A percentile compares a stretch with the other conserved stretches of the same genome.
Evolutionary conservation across 805 yeast genomes (phyloP).

Genomic region (Priceomyces medius): DNA sequence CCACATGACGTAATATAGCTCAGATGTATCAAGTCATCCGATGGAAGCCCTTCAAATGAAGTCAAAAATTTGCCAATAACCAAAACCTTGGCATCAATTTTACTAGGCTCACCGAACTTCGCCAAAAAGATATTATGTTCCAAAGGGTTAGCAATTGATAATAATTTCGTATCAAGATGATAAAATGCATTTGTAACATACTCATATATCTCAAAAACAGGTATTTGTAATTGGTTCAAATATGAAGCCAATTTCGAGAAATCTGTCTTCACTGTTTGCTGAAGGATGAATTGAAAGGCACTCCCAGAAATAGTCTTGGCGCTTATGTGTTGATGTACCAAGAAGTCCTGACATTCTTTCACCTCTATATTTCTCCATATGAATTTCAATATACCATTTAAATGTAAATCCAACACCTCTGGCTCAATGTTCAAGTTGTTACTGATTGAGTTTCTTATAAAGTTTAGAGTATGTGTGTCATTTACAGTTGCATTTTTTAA

Average conservation of each 20-base stretch:
- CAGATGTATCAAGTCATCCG: background rate
- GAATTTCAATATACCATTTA: slow-evolving; percentile 3
- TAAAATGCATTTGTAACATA: slow-evolving; percentile 12
- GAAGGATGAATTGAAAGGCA: slow-evolving; percentile 12
- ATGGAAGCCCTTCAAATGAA: background rate
- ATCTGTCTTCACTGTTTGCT: slow-evolving; percentile 9
- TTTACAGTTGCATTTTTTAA: slow-evolving; percentile 10
- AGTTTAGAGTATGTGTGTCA: slow-evolving; percentile 10
- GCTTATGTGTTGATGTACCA: slow-evolving; percentile 6
- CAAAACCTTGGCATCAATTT: slow-evolving; percentile 8
- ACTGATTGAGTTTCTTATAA: slow-evolving; percentile 13
- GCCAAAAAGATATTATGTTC: slow-evolving; percentile 38
- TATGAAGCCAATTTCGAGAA: slow-evolving; percentile 11
- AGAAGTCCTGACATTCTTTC: slow-evolving; percentile 12
- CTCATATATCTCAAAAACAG: slow-evolving; percentile 25
- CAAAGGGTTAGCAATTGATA: slow-evolving; percentile 50
- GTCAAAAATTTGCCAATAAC: slow-evolving; percentile 16
- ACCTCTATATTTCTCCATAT: slow-evolving; percentile 16
- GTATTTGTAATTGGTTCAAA: slow-evolving; percentile 10
- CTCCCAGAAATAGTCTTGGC: slow-evolving; percentile 9
- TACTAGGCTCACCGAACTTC: slow-evolving; percentile 3
- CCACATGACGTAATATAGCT: slow-evolving; percentile 8
- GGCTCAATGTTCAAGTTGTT: slow-evolving; percentile 3
- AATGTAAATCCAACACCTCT: background rate
- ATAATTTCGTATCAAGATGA: slow-evolving; percentile 16